Percentiles rank a stretch among this genome's conserved stretches.
Evolutionary conservation across 2,329 filamentous ascomycete species (phyloP).

Genomic region (Eurotiales sp.): DNA sequence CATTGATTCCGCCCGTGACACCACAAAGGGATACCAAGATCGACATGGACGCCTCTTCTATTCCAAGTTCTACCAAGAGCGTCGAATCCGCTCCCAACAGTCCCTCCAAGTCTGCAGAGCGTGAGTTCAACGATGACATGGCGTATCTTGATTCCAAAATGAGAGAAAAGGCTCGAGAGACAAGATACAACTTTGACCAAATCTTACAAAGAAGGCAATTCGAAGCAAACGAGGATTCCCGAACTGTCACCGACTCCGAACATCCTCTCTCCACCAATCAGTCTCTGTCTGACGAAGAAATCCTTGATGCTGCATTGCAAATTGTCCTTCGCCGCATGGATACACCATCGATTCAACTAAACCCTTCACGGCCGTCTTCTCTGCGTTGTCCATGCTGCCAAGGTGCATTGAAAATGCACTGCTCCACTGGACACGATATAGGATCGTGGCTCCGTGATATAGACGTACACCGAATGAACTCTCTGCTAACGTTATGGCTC

Average conservation of each 20-base stretch:
- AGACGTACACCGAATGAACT: background rate
- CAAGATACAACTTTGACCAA: too few relatives aligned
- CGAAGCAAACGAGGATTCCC: background rate
- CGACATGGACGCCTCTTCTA: background rate
- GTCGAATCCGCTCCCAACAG: too few relatives aligned
- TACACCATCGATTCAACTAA: background rate
- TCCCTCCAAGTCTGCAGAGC: too few relatives aligned
- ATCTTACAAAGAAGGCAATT: background rate
- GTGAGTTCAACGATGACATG: too few relatives aligned
- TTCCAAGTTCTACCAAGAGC: too few relatives aligned
- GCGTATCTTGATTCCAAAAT: too few relatives aligned
- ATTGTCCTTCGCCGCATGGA: conserved; percentile 6
- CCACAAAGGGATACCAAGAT: background rate
- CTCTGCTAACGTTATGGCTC: conserved; percentile 6
- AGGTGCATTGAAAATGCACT: conserved; percentile 3
- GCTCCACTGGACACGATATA: too few relatives aligned
- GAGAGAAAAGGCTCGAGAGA: background rate
- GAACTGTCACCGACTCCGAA: background rate
- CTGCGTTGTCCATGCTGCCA: conserved; percentile 9
- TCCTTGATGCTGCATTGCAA: conserved; percentile 7
- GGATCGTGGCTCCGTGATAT: background rate
- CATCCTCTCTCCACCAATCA: background rate
- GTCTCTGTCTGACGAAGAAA: conserved; percentile 7
- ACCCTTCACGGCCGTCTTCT: too few relatives aligned
- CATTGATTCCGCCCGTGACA: background rate